Base-by-base conservation (phyloP, 257 asterid genomes). In the Forsythia suspensa region DNA sequence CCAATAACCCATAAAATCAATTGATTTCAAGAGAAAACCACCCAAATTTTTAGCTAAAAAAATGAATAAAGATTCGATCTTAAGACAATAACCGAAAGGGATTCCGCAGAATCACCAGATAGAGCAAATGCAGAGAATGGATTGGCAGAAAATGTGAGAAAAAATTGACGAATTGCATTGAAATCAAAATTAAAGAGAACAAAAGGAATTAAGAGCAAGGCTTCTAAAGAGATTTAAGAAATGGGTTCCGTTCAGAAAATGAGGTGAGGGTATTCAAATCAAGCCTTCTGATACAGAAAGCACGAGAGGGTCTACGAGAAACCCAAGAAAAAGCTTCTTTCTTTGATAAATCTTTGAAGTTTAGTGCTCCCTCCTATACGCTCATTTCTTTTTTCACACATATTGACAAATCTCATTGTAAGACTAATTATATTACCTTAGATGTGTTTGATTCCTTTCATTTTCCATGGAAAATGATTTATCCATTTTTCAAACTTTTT, bases 81-180 rank as follows among this genome's bases (percentile, higher is more conserved):
- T 24, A 51, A 80, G 37, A 77, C 80, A 70, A 74, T 67, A 82
- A 38, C 70, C 79, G 78, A 81, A 77, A 81, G 81, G 86, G 86
- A 61, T 76, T 43, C 71, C 75, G 72, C 40, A 63, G 81, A 89
- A 85, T 66, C 76, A 59, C 84, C 80, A 75, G 81, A 87, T 78
- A 84, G 73, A 76, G 79, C 78, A 73, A 77, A 86, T 84, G 83
- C 77, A 70, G 81, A 55, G 34, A 80, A 74, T 4, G 72, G 10
- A 66, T 18, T 37, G 70, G 70, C 11, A 68, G 34, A 41, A 72
- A 20, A 70, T 71, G 21, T 52, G 48, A 20, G 16, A 5, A n/a
- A 46, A 29, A 11, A 6, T 4, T 20, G 78, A 73, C 78, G n/a
- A 80, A 67, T 77, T 66, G 72, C 82, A 67, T 78, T 75, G 80